Evolutionary conservation across 768 basidiomycete genomes (phyloP).

Genomic region (Russula earlei): DNA sequence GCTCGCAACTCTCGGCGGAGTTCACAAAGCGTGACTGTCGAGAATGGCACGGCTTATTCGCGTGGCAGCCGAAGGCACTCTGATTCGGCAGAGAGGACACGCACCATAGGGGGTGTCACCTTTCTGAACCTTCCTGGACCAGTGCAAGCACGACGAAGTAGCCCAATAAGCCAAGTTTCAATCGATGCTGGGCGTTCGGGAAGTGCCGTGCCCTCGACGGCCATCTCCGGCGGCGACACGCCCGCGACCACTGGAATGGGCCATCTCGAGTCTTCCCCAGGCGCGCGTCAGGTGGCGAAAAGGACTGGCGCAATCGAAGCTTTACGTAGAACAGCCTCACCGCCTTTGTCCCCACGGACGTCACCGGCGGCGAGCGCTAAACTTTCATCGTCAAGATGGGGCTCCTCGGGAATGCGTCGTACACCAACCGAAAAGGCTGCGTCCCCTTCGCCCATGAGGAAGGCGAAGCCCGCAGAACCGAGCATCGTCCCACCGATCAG

Average conservation of each 20-base stretch:
- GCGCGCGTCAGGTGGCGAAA: conserved; percentile 19
- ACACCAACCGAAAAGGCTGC: conserved; percentile 26
- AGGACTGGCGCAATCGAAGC: conserved; percentile 25
- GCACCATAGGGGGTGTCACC: conserved; percentile 3
- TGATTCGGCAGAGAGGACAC: conserved; percentile 10
- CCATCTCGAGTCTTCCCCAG: background rate
- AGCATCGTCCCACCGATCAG: conserved; percentile 93
- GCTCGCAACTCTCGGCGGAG: conserved; percentile 11
- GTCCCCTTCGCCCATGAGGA: conserved; percentile 32
- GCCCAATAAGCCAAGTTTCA: background rate
- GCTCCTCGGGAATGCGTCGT: conserved; percentile 27
- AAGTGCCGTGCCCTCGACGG: background rate
- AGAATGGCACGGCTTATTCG: background rate
- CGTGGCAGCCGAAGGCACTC: conserved; percentile 11
- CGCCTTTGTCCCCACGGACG: conserved; percentile 29
- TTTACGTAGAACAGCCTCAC: conserved; percentile 27
- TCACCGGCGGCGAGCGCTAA: conserved; percentile 22
- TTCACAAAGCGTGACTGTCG: conserved; percentile 7
- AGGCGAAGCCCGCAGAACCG: conserved; percentile 45
- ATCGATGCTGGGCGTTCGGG: background rate
- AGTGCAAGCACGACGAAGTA: background rate
- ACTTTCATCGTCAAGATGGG: conserved; percentile 23
- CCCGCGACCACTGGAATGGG: background rate
- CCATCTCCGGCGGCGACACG: conserved; percentile 3
- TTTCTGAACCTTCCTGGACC: conserved; percentile 3